phyloP scores from a whole-genome alignment of 495 filamentous ascomycete species.

The Chaetomium tenue region DNA sequence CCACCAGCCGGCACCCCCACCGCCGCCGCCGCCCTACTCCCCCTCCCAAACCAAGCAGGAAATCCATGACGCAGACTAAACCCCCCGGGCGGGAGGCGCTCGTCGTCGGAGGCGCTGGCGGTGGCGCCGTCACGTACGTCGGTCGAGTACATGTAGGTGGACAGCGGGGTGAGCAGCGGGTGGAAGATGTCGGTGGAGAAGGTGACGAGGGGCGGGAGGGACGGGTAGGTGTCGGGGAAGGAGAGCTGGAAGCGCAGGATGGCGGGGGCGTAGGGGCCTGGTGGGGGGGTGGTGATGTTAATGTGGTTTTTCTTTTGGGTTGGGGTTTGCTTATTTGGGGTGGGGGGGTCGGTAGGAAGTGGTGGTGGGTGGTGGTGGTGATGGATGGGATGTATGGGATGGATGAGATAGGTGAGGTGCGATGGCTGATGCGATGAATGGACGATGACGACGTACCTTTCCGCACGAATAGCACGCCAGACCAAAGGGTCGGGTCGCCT shows the following conservation, averaged over 20 bases:
- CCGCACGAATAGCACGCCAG: slow-evolving; percentile 84
- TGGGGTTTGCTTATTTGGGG: background rate
- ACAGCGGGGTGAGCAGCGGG: slow-evolving; percentile 84
- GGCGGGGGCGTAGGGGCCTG: slow-evolving; percentile 77
- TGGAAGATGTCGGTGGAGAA: slow-evolving; percentile 93
- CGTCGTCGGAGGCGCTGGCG: slow-evolving; percentile 75
- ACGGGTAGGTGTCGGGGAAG: slow-evolving; percentile 79
- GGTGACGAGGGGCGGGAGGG: slow-evolving; percentile 74
- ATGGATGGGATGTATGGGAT: too few relatives aligned
- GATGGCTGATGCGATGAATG: background rate
- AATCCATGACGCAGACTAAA: slow-evolving; percentile 89
- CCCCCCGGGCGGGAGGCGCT: slow-evolving; percentile 77
- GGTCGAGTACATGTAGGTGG: slow-evolving; percentile 85
- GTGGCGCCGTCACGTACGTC: slow-evolving; percentile 66
- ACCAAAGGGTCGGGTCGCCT: slow-evolving; percentile 77
- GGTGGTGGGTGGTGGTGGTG: too few relatives aligned
- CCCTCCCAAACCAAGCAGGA: slow-evolving; percentile 73
- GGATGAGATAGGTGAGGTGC: too few relatives aligned
- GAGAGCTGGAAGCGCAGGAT: slow-evolving; percentile 86
- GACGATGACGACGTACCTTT: slow-evolving; percentile 56
- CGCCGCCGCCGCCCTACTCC: slow-evolving; percentile 29
- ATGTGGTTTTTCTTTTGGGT: background rate
- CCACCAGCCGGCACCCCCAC: background rate
- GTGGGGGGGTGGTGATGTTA: too few relatives aligned
- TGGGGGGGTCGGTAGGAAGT: too few relatives aligned